Evolutionary conservation across 2,329 filamentous ascomycete genomes (phyloP).

Genomic region (Huntiella omanensis): DNA sequence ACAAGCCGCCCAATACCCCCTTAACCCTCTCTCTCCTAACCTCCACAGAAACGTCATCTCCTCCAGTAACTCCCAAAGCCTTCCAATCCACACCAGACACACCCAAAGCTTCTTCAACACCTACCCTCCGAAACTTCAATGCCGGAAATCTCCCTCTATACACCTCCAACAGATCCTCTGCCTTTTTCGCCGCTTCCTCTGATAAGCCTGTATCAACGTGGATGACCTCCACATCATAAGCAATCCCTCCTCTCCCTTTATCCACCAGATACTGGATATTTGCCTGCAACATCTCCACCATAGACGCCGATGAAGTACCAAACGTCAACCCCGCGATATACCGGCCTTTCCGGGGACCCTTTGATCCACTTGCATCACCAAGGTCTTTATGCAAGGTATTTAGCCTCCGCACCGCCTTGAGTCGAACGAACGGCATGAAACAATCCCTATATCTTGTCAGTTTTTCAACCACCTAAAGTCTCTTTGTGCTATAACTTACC

Average conservation of each 20-base stretch:
- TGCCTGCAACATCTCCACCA: constrained; percentile 57
- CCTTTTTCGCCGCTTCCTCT: constrained; percentile 17
- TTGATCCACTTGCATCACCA: constrained; percentile 19
- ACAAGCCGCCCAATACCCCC: constrained; percentile 37
- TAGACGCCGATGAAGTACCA: constrained; percentile 58
- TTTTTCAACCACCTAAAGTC: neutral
- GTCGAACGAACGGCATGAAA: constrained; percentile 57
- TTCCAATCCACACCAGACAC: constrained; percentile 35
- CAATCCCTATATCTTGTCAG: constrained; percentile 29
- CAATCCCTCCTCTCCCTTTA: constrained; percentile 38
- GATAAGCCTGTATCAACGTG: constrained; percentile 30
- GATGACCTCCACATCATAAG: constrained; percentile 48
- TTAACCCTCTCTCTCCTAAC: constrained; percentile 25
- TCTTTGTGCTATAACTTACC: constrained; percentile 12
- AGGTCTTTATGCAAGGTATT: constrained; percentile 30
- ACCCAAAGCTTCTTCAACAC: constrained; percentile 43
- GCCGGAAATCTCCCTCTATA: constrained; percentile 45
- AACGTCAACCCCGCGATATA: constrained; percentile 69
- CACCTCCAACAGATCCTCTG: constrained; percentile 28
- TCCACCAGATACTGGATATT: constrained; percentile 47
- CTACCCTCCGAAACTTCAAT: constrained; percentile 42
- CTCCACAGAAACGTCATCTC: neutral
- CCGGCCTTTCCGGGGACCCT: constrained; percentile 16
- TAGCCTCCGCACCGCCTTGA: constrained; percentile 61
- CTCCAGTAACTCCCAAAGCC: constrained; percentile 18